A percentile compares a stretch with the other conserved stretches of the same genome.
phyloP scores from a whole-genome alignment of 2,329 filamentous ascomycete genomes.

The Sarocladiaceae sp. region DNA sequence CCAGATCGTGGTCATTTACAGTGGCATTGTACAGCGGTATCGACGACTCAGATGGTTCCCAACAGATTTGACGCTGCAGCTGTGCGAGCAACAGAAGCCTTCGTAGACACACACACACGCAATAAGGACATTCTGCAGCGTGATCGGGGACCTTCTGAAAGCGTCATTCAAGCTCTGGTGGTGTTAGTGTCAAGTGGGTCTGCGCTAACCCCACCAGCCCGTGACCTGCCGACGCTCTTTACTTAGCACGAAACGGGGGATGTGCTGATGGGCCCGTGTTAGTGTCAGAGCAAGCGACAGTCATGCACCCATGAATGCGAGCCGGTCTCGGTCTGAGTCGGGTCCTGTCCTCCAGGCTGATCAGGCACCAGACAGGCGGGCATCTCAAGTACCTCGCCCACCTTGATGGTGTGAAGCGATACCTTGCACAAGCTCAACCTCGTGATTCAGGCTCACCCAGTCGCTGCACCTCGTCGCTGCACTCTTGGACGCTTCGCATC shows the following conservation, averaged over 20 bases:
- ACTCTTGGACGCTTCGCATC: neutral
- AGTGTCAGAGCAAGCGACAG: neutral
- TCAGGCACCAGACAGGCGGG: neutral
- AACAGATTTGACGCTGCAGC: no score
- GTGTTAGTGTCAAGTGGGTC: neutral
- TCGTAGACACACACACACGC: no score
- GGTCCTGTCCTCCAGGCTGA: neutral
- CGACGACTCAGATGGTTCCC: no score
- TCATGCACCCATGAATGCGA: neutral
- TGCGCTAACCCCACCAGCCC: neutral
- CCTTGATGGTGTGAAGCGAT: no score
- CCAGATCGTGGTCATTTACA: no score
- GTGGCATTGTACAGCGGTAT: no score
- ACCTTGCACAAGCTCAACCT: no score
- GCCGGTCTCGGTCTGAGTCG: neutral
- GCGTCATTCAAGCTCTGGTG: neutral
- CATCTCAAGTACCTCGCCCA: neutral
- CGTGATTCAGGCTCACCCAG: neutral
- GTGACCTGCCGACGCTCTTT: neutral
- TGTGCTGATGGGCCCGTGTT: neutral
- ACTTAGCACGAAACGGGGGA: constrained; percentile 2
- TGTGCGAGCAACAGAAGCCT: no score
- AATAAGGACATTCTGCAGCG: no score
- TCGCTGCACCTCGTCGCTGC: neutral
- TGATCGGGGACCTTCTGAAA: no score